These are phyloP conservation scores for Hyaloscypha variabilis DNA, from an alignment of 495 filamentous ascomycete species.

Conservation along the genomic window DNA sequence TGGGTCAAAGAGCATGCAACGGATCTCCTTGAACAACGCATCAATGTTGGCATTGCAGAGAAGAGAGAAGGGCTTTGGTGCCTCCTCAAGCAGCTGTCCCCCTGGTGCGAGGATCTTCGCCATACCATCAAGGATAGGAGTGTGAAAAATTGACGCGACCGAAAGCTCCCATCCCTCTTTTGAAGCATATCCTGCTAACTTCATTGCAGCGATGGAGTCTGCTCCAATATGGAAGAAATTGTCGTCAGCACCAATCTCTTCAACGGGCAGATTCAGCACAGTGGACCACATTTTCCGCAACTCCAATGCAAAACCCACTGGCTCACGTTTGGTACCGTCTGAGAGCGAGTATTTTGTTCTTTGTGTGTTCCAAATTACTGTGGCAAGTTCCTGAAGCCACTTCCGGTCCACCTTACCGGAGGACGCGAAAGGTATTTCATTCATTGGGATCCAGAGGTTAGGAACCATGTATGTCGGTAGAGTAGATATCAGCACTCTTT, in stretches of 20 bases:
- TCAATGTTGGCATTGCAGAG: no score
- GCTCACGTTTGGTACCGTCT: neutral
- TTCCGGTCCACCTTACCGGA: constrained; percentile 18
- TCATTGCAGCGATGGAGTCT: constrained; percentile 73
- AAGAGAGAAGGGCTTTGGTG: no score
- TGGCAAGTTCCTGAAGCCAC: neutral
- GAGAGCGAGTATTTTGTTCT: neutral
- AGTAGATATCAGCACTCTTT: neutral
- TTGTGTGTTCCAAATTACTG: neutral
- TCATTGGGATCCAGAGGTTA: constrained; percentile 22
- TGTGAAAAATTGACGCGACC: constrained; percentile 53
- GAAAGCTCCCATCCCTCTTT: constrained; percentile 53
- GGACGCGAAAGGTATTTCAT: constrained; percentile 6
- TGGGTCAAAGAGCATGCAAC: no score
- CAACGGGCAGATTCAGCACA: constrained; percentile 13
- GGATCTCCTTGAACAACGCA: no score
- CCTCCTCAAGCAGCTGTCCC: no score
- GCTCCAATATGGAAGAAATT: constrained; percentile 68
- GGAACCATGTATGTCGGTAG: constrained; percentile 35
- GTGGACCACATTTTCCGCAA: constrained; percentile 13
- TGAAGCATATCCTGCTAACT: constrained; percentile 61
- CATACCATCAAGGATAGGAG: neutral
- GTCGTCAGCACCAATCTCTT: constrained; percentile 48
- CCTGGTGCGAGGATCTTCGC: neutral
- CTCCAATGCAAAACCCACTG: neutral